These are phyloP conservation scores for Aspergillus versicolor DNA, from an alignment of 2,329 filamentous ascomycete species.

Conservation along the genomic window DNA sequence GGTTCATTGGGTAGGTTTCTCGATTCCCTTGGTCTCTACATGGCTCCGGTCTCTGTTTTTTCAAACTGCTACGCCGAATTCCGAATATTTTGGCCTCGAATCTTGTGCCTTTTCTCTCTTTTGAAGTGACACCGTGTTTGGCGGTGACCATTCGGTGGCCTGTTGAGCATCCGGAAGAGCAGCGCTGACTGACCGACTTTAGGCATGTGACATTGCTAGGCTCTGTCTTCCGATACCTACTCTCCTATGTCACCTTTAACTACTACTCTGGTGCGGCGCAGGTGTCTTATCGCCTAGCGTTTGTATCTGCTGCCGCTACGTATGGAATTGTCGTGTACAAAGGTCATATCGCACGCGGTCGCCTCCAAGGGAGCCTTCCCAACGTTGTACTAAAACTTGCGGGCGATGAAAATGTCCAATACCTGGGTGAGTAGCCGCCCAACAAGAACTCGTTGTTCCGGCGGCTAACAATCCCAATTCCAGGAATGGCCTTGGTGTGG, in stretches of 20 bases:
- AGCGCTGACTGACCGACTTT: conserved; percentile 28
- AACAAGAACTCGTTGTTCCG: neutral
- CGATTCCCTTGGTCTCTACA: conserved; percentile 6
- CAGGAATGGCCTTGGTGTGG: conserved; percentile 93
- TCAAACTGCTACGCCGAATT: neutral
- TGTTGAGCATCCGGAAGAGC: neutral
- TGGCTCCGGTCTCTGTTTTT: neutral
- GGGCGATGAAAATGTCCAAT: conserved; percentile 95
- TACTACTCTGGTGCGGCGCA: conserved; percentile 73
- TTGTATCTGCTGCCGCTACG: conserved; percentile 82
- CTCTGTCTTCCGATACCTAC: conserved; percentile 74
- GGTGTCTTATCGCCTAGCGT: conserved; percentile 86
- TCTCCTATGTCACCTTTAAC: conserved; percentile 90
- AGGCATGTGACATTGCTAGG: conserved; percentile 87
- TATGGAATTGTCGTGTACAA: conserved; percentile 99
- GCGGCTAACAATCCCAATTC: conserved; percentile 13
- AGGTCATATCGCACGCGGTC: conserved; percentile 81
- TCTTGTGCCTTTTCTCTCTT: neutral
- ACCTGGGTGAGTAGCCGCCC: conserved; percentile 69
- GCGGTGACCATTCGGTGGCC: neutral
- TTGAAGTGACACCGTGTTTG: neutral
- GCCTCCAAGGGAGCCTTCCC: conserved; percentile 66
- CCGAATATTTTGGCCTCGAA: neutral
- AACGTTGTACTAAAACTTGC: conserved; percentile 65
- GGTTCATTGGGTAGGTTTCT: conserved; percentile 74